Conservation (phyloP, 2,329 filamentous ascomycete genomes). For the Rutstroemia sp. region DNA sequence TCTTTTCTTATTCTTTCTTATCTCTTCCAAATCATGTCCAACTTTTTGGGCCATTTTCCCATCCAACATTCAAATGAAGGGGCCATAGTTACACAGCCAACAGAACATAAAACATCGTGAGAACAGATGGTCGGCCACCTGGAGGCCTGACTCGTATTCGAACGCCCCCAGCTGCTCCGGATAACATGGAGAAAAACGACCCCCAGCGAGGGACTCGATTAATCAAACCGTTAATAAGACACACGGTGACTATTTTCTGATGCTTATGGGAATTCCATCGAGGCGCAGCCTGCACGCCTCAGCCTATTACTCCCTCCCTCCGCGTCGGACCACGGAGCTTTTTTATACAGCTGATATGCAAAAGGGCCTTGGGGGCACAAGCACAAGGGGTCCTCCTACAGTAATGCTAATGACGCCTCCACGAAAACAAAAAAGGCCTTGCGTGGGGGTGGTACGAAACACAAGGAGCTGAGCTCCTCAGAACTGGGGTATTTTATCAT, state of each 20-base stretch:
- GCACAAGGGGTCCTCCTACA: neutral
- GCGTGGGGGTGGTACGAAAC: neutral
- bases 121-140: neutral
- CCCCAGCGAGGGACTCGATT: neutral
- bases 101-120: no score
- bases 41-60: no score
- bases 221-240: neutral
- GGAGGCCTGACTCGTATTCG: constrained; percentile 1
- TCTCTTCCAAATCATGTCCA: neutral
- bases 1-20: neutral
- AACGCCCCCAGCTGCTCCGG: neutral
- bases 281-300: neutral
- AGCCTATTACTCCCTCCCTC: neutral
- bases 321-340: neutral
- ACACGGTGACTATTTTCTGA: neutral
- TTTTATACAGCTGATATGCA: neutral
- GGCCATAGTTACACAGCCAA: no score
- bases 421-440: neutral
- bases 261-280: neutral
- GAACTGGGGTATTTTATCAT: neutral
- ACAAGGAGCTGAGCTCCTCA: neutral
- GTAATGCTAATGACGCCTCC: neutral
- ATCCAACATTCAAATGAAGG: no score
- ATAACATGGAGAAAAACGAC: neutral
- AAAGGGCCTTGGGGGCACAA: neutral